phyloP scores from a whole-genome alignment of 2,329 filamentous ascomycete species.

The Cladosporium sphaerospermum region DNA sequence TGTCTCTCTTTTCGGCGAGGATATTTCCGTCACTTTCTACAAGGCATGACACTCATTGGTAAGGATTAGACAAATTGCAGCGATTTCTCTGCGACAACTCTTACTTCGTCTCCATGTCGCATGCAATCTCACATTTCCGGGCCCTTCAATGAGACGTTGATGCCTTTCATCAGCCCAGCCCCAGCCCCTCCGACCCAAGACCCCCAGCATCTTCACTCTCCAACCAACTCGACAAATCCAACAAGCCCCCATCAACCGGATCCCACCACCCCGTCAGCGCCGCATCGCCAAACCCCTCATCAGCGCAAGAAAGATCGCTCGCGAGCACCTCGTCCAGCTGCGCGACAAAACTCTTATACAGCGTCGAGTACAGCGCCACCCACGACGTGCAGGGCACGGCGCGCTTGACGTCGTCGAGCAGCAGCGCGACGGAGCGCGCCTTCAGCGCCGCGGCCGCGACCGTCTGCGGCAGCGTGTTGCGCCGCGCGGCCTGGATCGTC shows the following conservation, averaged over 20 bases:
- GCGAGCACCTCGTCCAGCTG: constrained; percentile 6
- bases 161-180: too few relatives aligned
- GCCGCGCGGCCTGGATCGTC: constrained; percentile 4
- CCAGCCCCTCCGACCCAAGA: background rate
- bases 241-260: background rate
- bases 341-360: constrained; percentile 1
- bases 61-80: too few relatives aligned
- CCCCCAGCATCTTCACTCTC: background rate
- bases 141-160: too few relatives aligned
- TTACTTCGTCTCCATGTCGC: too few relatives aligned
- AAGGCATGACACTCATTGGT: too few relatives aligned
- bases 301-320: background rate
- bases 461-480: background rate
- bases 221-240: constrained; percentile 8
- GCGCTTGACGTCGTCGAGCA: constrained; percentile 1
- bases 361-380: constrained; percentile 5
- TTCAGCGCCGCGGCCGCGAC: background rate
- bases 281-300: background rate
- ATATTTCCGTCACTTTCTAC: too few relatives aligned
- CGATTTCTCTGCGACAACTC: too few relatives aligned
- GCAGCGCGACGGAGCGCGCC: background rate
- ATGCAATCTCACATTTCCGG: too few relatives aligned
- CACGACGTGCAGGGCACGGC: constrained; percentile 2
- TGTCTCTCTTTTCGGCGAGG: too few relatives aligned
- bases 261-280: constrained; percentile 6